Evolutionary conservation across 108 stramenopile species (phyloP).

Genomic region (Asterionellopsis glacialis): DNA sequence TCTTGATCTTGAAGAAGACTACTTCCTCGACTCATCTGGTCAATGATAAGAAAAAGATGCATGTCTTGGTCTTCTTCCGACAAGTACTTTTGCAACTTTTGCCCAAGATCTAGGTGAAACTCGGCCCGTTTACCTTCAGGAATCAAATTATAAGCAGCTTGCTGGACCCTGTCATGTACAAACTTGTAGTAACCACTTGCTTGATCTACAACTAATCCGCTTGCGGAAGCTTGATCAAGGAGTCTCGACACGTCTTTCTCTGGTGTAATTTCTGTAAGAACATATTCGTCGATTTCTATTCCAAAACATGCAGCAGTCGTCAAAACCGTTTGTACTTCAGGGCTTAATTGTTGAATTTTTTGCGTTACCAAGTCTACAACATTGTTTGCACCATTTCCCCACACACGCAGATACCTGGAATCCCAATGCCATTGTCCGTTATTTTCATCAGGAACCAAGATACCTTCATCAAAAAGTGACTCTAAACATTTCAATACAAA

Average conservation of each 20-base stretch:
- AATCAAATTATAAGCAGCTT: slow-evolving; percentile 31
- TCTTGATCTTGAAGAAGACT: slow-evolving; percentile 11
- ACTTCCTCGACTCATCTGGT: slow-evolving; percentile 28
- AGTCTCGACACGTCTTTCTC: slow-evolving; percentile 5
- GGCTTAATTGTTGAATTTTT: slow-evolving; percentile 24
- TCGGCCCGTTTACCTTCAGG: slow-evolving; percentile 21
- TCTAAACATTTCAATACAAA: slow-evolving; percentile 9
- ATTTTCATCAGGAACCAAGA: neutral
- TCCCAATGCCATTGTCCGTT: slow-evolving; percentile 20
- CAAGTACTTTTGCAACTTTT: slow-evolving; percentile 19
- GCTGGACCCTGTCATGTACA: slow-evolving; percentile 32
- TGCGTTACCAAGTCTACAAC: slow-evolving; percentile 37
- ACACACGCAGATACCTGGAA: slow-evolving; percentile 10
- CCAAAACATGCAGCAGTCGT: slow-evolving; percentile 52
- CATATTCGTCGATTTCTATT: slow-evolving; percentile 20
- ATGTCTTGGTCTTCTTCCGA: slow-evolving; percentile 14
- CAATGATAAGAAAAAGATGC: slow-evolving; percentile 27
- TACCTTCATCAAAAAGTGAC: slow-evolving; percentile 7
- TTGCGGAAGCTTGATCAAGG: slow-evolving; percentile 7
- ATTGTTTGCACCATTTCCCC: slow-evolving; percentile 6
- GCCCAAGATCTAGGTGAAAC: slow-evolving; percentile 45
- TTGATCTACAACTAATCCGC: slow-evolving; percentile 20
- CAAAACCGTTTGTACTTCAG: slow-evolving; percentile 33
- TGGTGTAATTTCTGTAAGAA: neutral
- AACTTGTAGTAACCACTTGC: slow-evolving; percentile 14